Conservation (phyloP, 345 rosid species). For the Corymbia maculata region DNA sequence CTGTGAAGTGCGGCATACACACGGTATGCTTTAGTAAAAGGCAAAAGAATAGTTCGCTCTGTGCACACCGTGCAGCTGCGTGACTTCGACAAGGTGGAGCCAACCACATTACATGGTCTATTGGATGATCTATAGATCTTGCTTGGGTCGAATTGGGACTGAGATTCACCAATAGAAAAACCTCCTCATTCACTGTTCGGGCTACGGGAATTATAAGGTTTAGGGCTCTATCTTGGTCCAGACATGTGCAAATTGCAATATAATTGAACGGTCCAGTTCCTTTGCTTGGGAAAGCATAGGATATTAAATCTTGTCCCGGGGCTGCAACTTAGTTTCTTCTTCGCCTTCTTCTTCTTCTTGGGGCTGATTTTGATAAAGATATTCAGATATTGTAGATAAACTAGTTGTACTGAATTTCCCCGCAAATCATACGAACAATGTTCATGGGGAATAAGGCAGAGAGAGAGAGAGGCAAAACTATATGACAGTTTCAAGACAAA, state of each 20-base stretch:
- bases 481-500: background rate
- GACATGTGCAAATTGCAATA: background rate
- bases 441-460: background rate
- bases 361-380: too few species aligned
- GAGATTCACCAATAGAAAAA: background rate
- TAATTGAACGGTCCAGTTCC: background rate
- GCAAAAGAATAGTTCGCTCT: slow-evolving; percentile 38
- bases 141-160: background rate
- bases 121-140: background rate
- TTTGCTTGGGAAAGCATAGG: too few species aligned
- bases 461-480: background rate
- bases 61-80: slow-evolving; percentile 21
- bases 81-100: background rate
- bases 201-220: background rate
- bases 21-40: slow-evolving; percentile 39
- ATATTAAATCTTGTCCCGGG: background rate
- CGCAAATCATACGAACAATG: background rate
- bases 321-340: background rate
- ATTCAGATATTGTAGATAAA: too few species aligned
- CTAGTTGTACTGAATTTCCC: background rate
- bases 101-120: background rate
- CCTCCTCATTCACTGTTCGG: background rate
- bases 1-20: background rate
- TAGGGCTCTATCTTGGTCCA: background rate
- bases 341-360: too few species aligned